Conservation (phyloP, 768 basidiomycete species). For the Gymnopilus junonius region DNA sequence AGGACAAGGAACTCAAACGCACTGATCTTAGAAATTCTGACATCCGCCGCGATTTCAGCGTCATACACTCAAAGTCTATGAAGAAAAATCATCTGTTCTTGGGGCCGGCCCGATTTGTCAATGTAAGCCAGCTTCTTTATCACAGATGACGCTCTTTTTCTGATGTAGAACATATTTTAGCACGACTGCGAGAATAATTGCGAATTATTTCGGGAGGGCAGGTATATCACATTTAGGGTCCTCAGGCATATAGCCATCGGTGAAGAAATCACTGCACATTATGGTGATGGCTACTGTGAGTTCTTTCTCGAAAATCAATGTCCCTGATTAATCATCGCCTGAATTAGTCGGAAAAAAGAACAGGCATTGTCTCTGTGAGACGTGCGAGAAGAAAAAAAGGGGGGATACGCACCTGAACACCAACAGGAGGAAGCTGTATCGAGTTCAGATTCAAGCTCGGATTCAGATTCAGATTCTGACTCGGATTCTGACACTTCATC, state of each 20-base stretch:
- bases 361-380: constrained; percentile 76
- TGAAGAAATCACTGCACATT: constrained; percentile 90
- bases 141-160: constrained; percentile 21
- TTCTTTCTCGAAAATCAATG: constrained; percentile 29
- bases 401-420: constrained; percentile 72
- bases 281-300: constrained; percentile 91
- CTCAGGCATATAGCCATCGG: constrained; percentile 77
- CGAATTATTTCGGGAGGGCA: constrained; percentile 86
- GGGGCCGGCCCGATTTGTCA: constrained; percentile 91
- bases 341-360: constrained; percentile 45
- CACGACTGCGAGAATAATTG: constrained; percentile 92
- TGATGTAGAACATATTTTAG: constrained; percentile 45
- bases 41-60: constrained; percentile 87
- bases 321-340: constrained; percentile 14
- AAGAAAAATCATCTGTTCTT: constrained; percentile 92
- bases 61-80: constrained; percentile 89
- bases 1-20: constrained; percentile 85
- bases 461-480: constrained; percentile 55
- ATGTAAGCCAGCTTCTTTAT: constrained; percentile 56
- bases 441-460: constrained; percentile 49
- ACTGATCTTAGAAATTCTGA: constrained; percentile 77
- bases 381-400: constrained; percentile 79
- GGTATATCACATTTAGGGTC: constrained; percentile 88
- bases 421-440: constrained; percentile 44
- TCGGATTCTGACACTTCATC: constrained; percentile 47